Conservation (phyloP, 371 early-diverging fungal genomes). For the Funneliformis caledonium region DNA sequence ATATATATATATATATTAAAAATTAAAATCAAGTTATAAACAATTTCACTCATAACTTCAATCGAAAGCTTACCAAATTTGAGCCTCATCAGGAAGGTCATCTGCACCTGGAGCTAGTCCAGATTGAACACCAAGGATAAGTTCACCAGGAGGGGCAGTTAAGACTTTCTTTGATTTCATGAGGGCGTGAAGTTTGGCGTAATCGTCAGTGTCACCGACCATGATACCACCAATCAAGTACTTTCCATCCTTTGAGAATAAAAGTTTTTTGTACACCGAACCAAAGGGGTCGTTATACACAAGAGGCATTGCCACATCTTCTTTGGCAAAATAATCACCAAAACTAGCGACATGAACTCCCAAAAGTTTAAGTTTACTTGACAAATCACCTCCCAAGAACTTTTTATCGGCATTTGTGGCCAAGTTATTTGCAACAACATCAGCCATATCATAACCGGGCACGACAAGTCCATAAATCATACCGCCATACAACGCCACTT, state of each 20-base stretch:
- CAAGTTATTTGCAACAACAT: conserved; percentile 62
- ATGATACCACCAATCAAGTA: conserved; percentile 70
- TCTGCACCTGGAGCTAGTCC: conserved; percentile 50
- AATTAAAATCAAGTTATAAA: not conserved
- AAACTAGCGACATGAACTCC: conserved; percentile 75
- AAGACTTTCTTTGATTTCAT: conserved; percentile 56
- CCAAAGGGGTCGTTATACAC: conserved; percentile 64
- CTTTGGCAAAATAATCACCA: conserved; percentile 66
- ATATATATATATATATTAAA: not conserved
- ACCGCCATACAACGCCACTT: conserved; percentile 59
- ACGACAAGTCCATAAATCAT: conserved; percentile 66
- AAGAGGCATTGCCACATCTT: conserved; percentile 50
- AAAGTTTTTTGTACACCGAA: conserved; percentile 63
- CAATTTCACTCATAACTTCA: not conserved
- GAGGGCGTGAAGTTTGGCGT: conserved; percentile 60
- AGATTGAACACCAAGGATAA: conserved; percentile 59
- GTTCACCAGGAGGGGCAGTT: conserved; percentile 58
- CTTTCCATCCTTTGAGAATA: conserved; percentile 68
- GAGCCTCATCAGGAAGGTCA: conserved; percentile 67
- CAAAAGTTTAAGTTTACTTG: conserved; percentile 71
- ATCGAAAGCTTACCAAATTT: conserved; percentile 50
- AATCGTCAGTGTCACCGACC: conserved; percentile 70
- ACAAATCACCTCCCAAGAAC: conserved; percentile 68
- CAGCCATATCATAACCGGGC: conserved; percentile 76
- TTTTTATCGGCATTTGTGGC: conserved; percentile 44